Percentiles rank a stretch among this genome's conserved stretches.
Evolutionary conservation across 2,329 filamentous ascomycete genomes (phyloP).

Genomic region (Botrytis porri): DNA sequence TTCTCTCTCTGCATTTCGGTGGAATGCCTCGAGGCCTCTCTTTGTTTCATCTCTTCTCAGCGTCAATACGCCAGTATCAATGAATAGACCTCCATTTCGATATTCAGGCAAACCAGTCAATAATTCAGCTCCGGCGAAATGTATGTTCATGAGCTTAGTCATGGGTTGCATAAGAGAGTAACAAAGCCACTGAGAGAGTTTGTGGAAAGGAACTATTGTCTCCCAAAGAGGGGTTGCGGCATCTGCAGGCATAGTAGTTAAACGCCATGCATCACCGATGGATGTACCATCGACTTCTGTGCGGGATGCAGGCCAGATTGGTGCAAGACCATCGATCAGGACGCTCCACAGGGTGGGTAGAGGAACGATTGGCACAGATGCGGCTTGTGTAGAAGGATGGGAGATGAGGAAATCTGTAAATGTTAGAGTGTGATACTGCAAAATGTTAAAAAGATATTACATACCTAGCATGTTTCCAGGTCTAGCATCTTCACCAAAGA

Average conservation of each 20-base stretch:
- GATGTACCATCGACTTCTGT: conserved; percentile 83
- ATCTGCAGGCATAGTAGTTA: conserved; percentile 67
- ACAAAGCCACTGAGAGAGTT: conserved; percentile 90
- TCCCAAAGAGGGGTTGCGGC: conserved; percentile 64
- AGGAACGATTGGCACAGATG: conserved; percentile 81
- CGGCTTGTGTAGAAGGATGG: conserved; percentile 84
- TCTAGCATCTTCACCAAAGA: conserved; percentile 79
- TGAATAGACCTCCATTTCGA: conserved; percentile 83
- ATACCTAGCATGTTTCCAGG: conserved; percentile 93
- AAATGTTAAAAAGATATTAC: conserved; percentile 41
- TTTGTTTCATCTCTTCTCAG: conserved; percentile 68
- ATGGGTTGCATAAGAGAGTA: conserved; percentile 94
- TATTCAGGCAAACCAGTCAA: conserved; percentile 90
- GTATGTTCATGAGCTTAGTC: conserved; percentile 73
- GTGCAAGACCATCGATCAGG: conserved; percentile 79
- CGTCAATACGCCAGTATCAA: conserved; percentile 77
- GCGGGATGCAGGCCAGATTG: conserved; percentile 85
- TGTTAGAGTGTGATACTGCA: conserved; percentile 29
- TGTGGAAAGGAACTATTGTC: conserved; percentile 86
- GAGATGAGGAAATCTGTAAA: conserved; percentile 80
- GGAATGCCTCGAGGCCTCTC: conserved; percentile 68
- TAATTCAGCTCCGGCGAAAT: conserved; percentile 77
- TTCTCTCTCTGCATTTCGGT: conserved; percentile 67
- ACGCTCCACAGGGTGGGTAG: conserved; percentile 87
- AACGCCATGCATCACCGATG: conserved; percentile 93